Evolutionary conservation across 768 basidiomycete species (phyloP).

Genomic region (Lactarius trivialis): DNA sequence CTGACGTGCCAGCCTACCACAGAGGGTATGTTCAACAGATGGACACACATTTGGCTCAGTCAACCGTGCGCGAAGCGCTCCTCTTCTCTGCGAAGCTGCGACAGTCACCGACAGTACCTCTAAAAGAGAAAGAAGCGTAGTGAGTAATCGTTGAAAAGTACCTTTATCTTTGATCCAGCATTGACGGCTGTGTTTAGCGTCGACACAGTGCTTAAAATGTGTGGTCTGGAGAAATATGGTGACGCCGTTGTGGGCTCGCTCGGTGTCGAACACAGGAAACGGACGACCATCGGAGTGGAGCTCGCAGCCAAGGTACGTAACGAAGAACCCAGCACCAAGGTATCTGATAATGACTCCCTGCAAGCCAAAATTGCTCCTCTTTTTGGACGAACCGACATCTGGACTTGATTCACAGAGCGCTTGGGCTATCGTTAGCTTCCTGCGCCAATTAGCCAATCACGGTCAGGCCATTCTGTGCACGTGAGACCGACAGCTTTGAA

Average conservation of each 20-base stretch:
- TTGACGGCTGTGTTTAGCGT: constrained; percentile 31
- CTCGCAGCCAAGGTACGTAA: constrained; percentile 60
- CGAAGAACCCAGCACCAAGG: too few species aligned
- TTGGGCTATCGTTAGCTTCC: constrained; percentile 73
- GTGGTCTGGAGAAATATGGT: constrained; percentile 55
- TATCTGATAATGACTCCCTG: not conserved
- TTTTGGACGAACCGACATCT: constrained; percentile 84
- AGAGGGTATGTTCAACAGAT: constrained; percentile 85
- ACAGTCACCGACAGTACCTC: constrained; percentile 58
- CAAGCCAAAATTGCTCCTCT: constrained; percentile 71
- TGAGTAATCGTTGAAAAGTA: constrained; percentile 31
- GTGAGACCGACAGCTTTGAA: constrained; percentile 31
- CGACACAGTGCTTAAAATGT: constrained; percentile 52
- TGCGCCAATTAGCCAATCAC: constrained; percentile 66
- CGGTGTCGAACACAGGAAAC: constrained; percentile 67
- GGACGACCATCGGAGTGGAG: constrained; percentile 83
- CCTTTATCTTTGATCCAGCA: not conserved
- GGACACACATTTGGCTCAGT: constrained; percentile 69
- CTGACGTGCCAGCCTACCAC: not conserved
- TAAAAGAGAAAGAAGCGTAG: constrained; percentile 77
- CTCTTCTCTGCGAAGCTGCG: constrained; percentile 74
- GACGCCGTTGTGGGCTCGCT: constrained; percentile 66
- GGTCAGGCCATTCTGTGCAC: constrained; percentile 93
- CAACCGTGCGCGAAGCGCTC: constrained; percentile 77
- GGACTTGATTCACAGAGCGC: constrained; percentile 85